Evolutionary conservation across 768 basidiomycete genomes (phyloP), one percentile per base, ranked within the genome.

Genomic region (Russula sp.): DNA sequence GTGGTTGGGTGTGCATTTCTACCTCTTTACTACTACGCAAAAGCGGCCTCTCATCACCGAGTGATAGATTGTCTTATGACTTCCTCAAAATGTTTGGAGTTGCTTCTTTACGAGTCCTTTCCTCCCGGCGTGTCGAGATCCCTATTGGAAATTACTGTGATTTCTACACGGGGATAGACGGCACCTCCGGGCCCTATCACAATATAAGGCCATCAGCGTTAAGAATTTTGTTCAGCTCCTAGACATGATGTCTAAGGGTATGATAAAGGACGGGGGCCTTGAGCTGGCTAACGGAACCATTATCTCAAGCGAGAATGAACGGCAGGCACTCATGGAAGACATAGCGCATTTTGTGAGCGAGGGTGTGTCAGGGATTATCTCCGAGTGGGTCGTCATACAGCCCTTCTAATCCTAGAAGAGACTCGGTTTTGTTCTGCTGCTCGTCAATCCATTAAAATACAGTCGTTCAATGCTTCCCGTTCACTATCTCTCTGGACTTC

Each of bases 71-170:
- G 13, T 61, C 52, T 10, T 38, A 61, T 26, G 53, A 24, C 14
- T 20, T 62, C 1, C 44, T 10, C 14, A 16, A 34, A 11, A 26
- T 55, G 53, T 16, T 55, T 24, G 44, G 50, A 11, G 55, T 28
- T 7, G 38, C 62, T 5, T 63, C 62, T 9, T 38, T 63, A 18
- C 38, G 10, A 22, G 30, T 52, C 7, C n/a, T 50, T n/a, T 52
- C 56, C 9, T 51, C 49, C 14, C 26, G 13, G 24, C 48, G 55
- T 0, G 22, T n/a, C 30, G 18, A 24, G n/a, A 22, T n/a, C 16
- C 62, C 56, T 5, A n/a, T 51, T 13, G 56, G 62, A 38, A 42
- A 57, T n/a, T 34, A 42, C 11, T 63, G 62, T 9, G 49, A 30
- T 30, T 30, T 24, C 5, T 16, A 32, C 38, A 57, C 42, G 3